phyloP scores from a whole-genome alignment of 192 early-diverging fungal genomes.

The Coemansia sp. region DNA sequence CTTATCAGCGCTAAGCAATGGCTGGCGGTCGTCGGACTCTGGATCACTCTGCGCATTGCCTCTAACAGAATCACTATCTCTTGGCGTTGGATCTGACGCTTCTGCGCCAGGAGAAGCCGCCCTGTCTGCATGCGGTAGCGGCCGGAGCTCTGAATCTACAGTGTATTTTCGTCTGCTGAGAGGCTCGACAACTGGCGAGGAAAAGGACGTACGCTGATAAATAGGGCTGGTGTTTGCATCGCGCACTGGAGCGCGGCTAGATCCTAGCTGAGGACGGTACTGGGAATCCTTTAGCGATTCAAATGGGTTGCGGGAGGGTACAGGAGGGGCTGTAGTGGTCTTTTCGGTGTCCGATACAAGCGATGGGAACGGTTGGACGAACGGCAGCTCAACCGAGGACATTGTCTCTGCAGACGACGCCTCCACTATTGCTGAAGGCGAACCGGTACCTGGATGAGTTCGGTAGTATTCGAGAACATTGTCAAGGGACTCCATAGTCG shows the following conservation, averaged over 20 bases:
- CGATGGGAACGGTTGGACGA: conserved; percentile 1
- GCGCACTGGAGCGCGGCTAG: conserved; percentile 16
- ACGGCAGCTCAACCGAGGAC: background rate
- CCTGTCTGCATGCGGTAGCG: background rate
- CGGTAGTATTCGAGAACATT: conserved; percentile 54
- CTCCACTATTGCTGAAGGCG: background rate
- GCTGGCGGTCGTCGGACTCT: background rate
- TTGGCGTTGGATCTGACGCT: background rate
- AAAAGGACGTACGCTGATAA: conserved; percentile 40
- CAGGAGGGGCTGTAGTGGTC: background rate
- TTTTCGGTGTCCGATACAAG: background rate
- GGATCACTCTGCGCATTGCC: background rate
- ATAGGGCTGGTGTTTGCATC: conserved; percentile 20
- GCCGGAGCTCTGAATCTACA: background rate
- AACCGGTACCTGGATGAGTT: conserved; percentile 12
- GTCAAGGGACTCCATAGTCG: conserved; percentile 46
- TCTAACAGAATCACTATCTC: background rate
- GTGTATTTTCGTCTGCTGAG: background rate
- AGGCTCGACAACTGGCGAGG: conserved; percentile 15
- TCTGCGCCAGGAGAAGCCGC: background rate
- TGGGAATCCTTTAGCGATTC: background rate
- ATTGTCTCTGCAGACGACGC: background rate
- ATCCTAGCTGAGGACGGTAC: conserved; percentile 12
- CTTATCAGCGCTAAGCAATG: background rate
- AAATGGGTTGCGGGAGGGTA: background rate